Evolutionary conservation across 1,284 basidiomycete genomes (phyloP), one percentile per base, ranked within the genome.

Genomic region (Cutaneotrichosporon sp.): DNA sequence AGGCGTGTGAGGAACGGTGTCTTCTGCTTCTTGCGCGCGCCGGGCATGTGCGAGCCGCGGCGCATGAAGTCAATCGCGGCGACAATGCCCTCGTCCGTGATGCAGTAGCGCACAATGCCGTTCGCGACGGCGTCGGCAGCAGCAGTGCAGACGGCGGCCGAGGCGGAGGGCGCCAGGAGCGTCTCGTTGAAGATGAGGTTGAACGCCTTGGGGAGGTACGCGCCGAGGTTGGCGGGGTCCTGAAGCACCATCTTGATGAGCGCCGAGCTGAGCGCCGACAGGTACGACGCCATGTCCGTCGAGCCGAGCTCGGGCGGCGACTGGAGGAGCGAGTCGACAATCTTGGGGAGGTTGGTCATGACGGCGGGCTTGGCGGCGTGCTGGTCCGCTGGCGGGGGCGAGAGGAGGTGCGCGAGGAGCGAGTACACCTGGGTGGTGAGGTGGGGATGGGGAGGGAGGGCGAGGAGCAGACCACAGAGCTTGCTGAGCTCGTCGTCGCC

Each of bases 381-480:
- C 27, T 69, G 64, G 45, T 75, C 71, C 14, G 65, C 69, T 1
- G 81, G 79, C 1, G 81, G 78, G 20, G 79, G 75, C 6, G 86
- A 80, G 63, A 92, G 87, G 5, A 94, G 83, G 64, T 88, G 87
- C 31, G 91, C 85, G 62, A 97, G 84, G 53, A 91, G 84, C 31
- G 87, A 87, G 75, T 92, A 95, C 20, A 89, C 83, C 38, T 89
- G 87, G 76, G 91, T 87, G 1, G 92, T 89, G 53, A 97, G 84
- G 76, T 91, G 94, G 22, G 89, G 84, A n/a, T 92, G 82, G 54
- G 89, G 87, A 34, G 92, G 91, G 34, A 95, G 85, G 13, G 85
- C 82, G 16, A 95, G 86, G 29, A 97, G 84, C 13, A 86, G 81
- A 24, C 84, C 83, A 27, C 87, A 87, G 60, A 94, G 84, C 20